Evolutionary conservation across 2,329 filamentous ascomycete genomes (phyloP).

Genomic region (Talaromyces albobiverticillius): DNA sequence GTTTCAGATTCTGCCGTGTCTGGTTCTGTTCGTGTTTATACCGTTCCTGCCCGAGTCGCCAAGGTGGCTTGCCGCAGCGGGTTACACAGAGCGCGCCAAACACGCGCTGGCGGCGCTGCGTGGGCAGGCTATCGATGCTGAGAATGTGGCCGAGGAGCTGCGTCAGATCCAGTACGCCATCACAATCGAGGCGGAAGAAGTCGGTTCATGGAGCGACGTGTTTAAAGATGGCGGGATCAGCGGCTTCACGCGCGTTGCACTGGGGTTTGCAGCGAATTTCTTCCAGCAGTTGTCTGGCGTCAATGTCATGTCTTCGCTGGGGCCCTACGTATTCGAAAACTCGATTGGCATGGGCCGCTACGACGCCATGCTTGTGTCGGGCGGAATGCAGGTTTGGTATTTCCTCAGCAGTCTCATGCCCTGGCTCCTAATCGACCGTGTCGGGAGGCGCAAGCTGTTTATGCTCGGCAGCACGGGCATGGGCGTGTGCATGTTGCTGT

Average conservation of each 20-base stretch:
- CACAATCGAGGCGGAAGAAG: constrained; percentile 36
- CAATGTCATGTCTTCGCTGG: constrained; percentile 42
- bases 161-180: constrained; percentile 43
- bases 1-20: constrained; percentile 22
- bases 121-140: constrained; percentile 50
- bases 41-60: constrained; percentile 25
- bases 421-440: constrained; percentile 31
- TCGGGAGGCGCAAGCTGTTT: constrained; percentile 14
- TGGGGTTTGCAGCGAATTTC: constrained; percentile 24
- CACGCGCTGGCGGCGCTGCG: constrained; percentile 19
- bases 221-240: constrained; percentile 22
- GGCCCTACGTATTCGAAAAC: constrained; percentile 40
- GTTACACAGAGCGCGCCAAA: constrained; percentile 18
- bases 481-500: constrained; percentile 32
- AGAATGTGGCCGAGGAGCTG: constrained; percentile 23
- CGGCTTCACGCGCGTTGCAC: constrained; percentile 21
- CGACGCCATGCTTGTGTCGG: constrained; percentile 40
- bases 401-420: constrained; percentile 27
- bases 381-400: constrained; percentile 41
- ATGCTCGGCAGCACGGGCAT: constrained; percentile 11
- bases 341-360: constrained; percentile 32
- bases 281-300: constrained; percentile 44
- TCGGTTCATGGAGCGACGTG: constrained; percentile 19
- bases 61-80: constrained; percentile 21
- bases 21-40: constrained; percentile 19